phyloP scores from a whole-genome alignment of 2,329 filamentous ascomycete species.

The Fusarium camptoceras region DNA sequence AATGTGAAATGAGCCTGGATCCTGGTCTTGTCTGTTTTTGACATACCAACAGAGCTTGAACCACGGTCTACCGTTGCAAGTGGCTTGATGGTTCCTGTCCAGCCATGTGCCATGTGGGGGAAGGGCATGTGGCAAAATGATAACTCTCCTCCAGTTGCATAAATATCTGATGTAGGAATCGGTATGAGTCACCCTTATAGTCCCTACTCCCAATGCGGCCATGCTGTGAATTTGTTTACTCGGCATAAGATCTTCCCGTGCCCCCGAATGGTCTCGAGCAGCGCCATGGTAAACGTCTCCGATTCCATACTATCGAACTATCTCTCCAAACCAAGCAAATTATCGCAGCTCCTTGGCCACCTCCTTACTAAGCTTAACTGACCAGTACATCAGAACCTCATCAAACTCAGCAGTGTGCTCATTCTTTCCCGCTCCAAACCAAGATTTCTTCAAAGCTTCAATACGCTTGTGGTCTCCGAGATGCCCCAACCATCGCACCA shows the following conservation, averaged over 20 bases:
- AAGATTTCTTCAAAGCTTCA: background rate
- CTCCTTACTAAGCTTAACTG: constrained; percentile 3
- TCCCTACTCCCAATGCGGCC: too few species aligned
- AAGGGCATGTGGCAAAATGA: too few species aligned
- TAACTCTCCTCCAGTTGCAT: too few species aligned
- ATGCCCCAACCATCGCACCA: constrained; percentile 13
- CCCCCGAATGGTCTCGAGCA: background rate
- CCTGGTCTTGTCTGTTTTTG: background rate
- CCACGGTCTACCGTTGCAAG: fast-evolving
- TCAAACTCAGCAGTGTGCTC: constrained; percentile 14
- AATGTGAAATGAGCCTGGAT: background rate
- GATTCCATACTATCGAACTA: background rate
- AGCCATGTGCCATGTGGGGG: background rate
- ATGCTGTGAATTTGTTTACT: fast-evolving
- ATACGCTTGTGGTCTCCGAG: fast-evolving
- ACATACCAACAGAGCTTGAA: too few species aligned
- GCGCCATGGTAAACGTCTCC: too few species aligned
- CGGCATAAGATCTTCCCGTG: background rate
- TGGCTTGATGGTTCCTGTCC: too few species aligned
- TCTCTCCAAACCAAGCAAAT: fast-evolving
- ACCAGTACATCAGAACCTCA: constrained; percentile 10
- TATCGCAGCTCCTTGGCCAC: background rate
- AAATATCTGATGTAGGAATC: too few species aligned
- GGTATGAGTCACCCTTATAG: too few species aligned
- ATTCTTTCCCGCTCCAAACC: constrained; percentile 8